These are phyloP conservation scores for Dendrobium catenatum DNA, from an alignment of 106 monocot genomes.

Conservation along the genomic window DNA sequence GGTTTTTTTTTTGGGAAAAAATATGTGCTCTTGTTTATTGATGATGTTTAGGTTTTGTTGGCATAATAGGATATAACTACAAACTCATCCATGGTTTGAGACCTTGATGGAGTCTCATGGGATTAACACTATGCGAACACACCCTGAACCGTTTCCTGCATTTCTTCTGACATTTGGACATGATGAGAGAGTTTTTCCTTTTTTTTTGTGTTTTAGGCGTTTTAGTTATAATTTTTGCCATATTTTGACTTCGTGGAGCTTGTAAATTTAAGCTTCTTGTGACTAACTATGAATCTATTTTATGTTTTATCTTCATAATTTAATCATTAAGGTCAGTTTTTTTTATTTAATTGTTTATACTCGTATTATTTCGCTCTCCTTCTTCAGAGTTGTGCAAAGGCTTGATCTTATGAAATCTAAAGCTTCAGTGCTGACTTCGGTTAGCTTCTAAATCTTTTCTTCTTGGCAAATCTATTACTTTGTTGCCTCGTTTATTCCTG, in stretches of 20 bases:
- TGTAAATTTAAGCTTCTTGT: not conserved
- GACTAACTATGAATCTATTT: not conserved
- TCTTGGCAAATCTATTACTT: not conserved
- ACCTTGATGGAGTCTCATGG: too few relatives aligned
- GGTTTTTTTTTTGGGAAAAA: not conserved
- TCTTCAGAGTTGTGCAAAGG: constrained; percentile 68
- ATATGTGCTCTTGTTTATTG: not conserved
- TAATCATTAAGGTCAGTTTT: not conserved
- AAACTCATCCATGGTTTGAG: too few relatives aligned
- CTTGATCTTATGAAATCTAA: constrained; percentile 91
- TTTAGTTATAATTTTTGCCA: not conserved
- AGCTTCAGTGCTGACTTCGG: constrained; percentile 87
- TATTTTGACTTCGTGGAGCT: not conserved
- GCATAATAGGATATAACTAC: too few relatives aligned
- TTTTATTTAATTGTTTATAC: not conserved
- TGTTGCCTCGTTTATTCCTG: not conserved
- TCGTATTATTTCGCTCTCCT: not conserved
- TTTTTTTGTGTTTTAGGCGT: not conserved
- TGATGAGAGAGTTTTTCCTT: not conserved
- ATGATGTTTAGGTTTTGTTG: not conserved
- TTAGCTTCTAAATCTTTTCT: constrained; percentile 25
- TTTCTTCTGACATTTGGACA: too few relatives aligned
- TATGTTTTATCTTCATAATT: not conserved
- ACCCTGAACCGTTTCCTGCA: too few relatives aligned
- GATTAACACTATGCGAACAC: too few relatives aligned